Percentiles rank a stretch among this genome's conserved stretches.
Conservation (phyloP, 371 early-diverging fungal genomes). For the Vairimorpha necatrix region DNA sequence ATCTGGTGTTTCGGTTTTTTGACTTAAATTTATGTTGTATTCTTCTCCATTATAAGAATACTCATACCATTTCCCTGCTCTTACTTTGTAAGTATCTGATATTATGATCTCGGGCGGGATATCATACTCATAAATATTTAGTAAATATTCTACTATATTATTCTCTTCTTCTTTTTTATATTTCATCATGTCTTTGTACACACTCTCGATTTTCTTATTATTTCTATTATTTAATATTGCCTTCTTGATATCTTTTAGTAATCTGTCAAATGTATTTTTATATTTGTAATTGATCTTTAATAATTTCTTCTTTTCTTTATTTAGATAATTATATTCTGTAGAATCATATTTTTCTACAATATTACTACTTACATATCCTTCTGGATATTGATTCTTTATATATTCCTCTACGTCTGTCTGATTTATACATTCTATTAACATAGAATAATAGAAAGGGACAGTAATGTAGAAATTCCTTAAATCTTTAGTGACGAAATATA, state of each 20-base stretch:
- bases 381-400: conserved; percentile 46
- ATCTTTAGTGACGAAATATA: conserved; percentile 60
- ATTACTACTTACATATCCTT: conserved; percentile 35
- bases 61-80: conserved; percentile 62
- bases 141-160: conserved; percentile 4
- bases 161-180: background rate
- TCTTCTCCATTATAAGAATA: conserved; percentile 53
- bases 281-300: conserved; percentile 47
- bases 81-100: conserved; percentile 39
- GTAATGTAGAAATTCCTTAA: conserved; percentile 49
- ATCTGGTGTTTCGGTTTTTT: conserved; percentile 71
- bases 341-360: conserved; percentile 44
- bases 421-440: conserved; percentile 39
- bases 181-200: conserved; percentile 2
- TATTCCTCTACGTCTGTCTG: conserved; percentile 52
- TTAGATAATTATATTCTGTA: conserved; percentile 56
- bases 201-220: background rate
- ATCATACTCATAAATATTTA: conserved; percentile 60
- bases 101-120: conserved; percentile 50
- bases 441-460: conserved; percentile 54
- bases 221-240: conserved; percentile 32
- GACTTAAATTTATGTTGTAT: conserved; percentile 41
- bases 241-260: conserved; percentile 52
- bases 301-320: conserved; percentile 29
- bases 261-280: conserved; percentile 29